These are phyloP conservation scores for Collariella sp. DNA, from an alignment of 495 filamentous ascomycete species.

Conservation along the genomic window DNA sequence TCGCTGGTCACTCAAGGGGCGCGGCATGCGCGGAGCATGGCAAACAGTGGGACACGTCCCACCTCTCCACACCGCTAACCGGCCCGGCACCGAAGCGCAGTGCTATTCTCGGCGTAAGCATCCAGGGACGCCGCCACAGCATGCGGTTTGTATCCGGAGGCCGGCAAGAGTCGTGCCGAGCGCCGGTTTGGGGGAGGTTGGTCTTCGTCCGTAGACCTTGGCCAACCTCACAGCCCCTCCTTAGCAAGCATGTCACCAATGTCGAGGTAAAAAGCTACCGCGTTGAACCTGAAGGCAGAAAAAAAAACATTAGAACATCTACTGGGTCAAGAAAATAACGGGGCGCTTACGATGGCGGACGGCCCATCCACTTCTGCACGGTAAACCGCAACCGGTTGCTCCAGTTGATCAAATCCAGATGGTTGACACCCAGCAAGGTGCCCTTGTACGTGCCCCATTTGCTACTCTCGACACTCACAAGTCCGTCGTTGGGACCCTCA, in stretches of 20 bases:
- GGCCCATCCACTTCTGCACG: constrained; percentile 57
- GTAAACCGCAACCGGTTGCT: constrained; percentile 73
- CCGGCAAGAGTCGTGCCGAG: not conserved
- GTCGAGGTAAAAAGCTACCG: constrained; percentile 87
- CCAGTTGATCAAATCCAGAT: constrained; percentile 95
- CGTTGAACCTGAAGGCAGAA: constrained; percentile 64
- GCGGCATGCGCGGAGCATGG: not conserved
- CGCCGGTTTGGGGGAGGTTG: not conserved
- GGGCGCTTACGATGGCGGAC: constrained; percentile 54
- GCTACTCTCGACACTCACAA: constrained; percentile 80
- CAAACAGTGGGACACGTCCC: not conserved
- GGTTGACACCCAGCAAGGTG: constrained; percentile 77
- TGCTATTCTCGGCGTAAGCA: not conserved
- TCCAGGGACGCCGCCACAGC: not conserved
- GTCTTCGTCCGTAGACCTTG: not conserved
- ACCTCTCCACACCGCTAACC: not conserved
- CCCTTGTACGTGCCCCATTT: constrained; percentile 91
- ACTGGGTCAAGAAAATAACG: not conserved
- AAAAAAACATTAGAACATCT: not conserved
- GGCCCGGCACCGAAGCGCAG: not conserved
- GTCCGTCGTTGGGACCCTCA: constrained; percentile 86
- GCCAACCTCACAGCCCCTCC: constrained; percentile 46
- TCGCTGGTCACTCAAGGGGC: not conserved
- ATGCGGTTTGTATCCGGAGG: not conserved
- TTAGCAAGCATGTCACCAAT: constrained; percentile 81